Evolutionary conservation across 1,139 yeast genomes (phyloP), one percentile per base, ranked within the genome.

Genomic region (Spencermartinsiella ligniputridi): DNA sequence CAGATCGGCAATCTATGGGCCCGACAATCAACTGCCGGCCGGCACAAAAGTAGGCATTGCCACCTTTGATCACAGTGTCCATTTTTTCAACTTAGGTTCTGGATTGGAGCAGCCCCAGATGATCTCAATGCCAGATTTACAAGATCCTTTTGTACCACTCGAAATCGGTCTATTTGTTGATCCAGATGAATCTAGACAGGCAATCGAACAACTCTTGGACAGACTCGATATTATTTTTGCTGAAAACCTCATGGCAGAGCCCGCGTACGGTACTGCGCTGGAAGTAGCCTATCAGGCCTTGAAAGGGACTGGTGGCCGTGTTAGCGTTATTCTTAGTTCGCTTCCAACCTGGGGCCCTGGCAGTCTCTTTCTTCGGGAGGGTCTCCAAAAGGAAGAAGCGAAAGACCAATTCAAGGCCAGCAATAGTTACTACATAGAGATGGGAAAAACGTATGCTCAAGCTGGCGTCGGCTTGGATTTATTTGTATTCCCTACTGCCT

Each of bases 271-370:
- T 0, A 78, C 87, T 1, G 96, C 95, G 1, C 66, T 89, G 38
- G 73, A 81, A 45, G 79, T 83, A 1, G 92, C 94, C 0, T 69
- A 74, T 56, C 61, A 78, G 51, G 81, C 90, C n/a, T 69, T 90
- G 36, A 74, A 74, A 33, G 82, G 83, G 0, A 58, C 62, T 2
- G 77, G 77, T 9, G 97, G 97, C 53, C 87, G 90, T 55, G 81
- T 90, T 32, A 76, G 85, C 16, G 75, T 87, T 0, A 64, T 86
- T 3, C 68, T 90, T 41, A 74, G 88, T 2, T 69, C 81, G 1
- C 65, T 89, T 32, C 96, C 98, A 6, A 76, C 88, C 1, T 75
- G 81, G 75, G 96, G 96, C 0, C 86, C 92, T 0, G 97, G 97
- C 1, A 71, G 76, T n/a, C 71, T 90, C 40, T 70, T 71, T 16